Percentiles rank a stretch among this genome's conserved stretches.
These are phyloP conservation scores for Trichoderma citrinoviride DNA, from an alignment of 2,329 filamentous ascomycete species.

Conservation along the genomic window DNA sequence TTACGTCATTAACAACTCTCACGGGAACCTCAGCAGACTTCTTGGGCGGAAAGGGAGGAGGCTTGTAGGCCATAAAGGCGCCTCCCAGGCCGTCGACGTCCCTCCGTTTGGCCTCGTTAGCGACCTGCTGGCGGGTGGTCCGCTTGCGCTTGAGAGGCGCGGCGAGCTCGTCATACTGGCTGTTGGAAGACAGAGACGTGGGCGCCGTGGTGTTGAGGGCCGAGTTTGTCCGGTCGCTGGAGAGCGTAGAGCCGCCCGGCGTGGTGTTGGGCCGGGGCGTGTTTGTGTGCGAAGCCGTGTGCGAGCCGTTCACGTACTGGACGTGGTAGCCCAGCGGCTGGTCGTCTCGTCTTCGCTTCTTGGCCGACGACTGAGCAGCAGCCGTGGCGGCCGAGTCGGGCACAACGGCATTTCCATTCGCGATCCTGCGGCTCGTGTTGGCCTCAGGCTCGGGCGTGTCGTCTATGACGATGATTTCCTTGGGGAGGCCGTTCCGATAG, in stretches of 20 bases:
- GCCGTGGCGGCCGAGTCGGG: conserved; percentile 11
- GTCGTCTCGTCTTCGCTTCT: conserved; percentile 69
- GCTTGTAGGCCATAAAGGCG: conserved; percentile 75
- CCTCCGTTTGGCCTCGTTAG: conserved; percentile 76
- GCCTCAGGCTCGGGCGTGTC: conserved; percentile 63
- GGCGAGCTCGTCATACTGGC: conserved; percentile 62
- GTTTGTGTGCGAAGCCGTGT: conserved; percentile 68
- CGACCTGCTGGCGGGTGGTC: conserved; percentile 69
- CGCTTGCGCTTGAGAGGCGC: conserved; percentile 90
- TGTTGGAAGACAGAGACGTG: conserved; percentile 68
- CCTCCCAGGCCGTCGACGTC: conserved; percentile 70
- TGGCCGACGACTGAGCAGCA: conserved; percentile 55
- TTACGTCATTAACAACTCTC: conserved; percentile 61
- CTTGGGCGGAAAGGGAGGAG: conserved; percentile 82
- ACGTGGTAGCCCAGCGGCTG: conserved; percentile 71
- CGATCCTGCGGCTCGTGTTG: conserved; percentile 42
- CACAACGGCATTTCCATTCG: conserved; percentile 32
- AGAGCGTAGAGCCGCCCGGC: conserved; percentile 68
- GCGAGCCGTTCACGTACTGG: conserved; percentile 61
- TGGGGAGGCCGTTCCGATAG: conserved; percentile 78
- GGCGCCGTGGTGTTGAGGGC: conserved; percentile 81
- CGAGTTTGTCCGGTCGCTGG: conserved; percentile 80
- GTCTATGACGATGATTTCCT: conserved; percentile 83
- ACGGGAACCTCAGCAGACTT: conserved; percentile 80
- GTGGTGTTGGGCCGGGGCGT: conserved; percentile 67